A percentile compares a stretch with the other conserved stretches of the same genome.
Evolutionary conservation across 169 alveolate species (phyloP).

Genomic region (Eimeria maxima): DNA sequence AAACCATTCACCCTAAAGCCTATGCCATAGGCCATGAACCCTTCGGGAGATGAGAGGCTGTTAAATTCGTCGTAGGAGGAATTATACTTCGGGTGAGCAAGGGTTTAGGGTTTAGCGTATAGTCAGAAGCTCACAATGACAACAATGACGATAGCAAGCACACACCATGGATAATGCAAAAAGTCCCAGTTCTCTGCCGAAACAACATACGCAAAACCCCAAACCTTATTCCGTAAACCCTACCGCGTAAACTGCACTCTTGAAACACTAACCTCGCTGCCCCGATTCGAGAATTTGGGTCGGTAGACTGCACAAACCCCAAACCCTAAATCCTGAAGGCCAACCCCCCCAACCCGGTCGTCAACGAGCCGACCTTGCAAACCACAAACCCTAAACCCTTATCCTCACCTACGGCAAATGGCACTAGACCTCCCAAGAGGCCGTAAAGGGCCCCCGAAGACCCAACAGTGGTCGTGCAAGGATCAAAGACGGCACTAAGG

Average conservation of each 20-base stretch:
- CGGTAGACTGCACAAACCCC: background rate
- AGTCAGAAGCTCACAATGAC: constrained; percentile 35
- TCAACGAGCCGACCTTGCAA: background rate
- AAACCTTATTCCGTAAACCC: constrained; percentile 15
- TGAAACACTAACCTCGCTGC: background rate
- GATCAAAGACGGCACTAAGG: constrained; percentile 91
- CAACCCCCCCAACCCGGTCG: background rate
- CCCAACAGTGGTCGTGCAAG: constrained; percentile 94
- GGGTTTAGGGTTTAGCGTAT: background rate
- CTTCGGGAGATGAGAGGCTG: background rate
- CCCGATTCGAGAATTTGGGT: background rate
- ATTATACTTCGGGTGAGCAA: background rate
- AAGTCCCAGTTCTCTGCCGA: constrained; percentile 56
- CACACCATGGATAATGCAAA: constrained; percentile 32
- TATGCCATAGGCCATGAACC: constrained; percentile 25
- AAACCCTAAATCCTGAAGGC: background rate
- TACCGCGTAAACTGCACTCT: background rate
- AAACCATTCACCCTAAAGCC: constrained; percentile 17
- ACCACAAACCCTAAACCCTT: constrained; percentile 42
- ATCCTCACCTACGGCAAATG: constrained; percentile 89
- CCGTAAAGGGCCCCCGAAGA: constrained; percentile 95
- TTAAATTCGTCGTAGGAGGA: background rate
- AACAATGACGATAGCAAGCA: constrained; percentile 28
- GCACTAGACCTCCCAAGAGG: constrained; percentile 92
- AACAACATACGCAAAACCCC: background rate